Base-by-base conservation (phyloP, 2,329 filamentous ascomycete species). In the Scortechinia acanthostroma region DNA sequence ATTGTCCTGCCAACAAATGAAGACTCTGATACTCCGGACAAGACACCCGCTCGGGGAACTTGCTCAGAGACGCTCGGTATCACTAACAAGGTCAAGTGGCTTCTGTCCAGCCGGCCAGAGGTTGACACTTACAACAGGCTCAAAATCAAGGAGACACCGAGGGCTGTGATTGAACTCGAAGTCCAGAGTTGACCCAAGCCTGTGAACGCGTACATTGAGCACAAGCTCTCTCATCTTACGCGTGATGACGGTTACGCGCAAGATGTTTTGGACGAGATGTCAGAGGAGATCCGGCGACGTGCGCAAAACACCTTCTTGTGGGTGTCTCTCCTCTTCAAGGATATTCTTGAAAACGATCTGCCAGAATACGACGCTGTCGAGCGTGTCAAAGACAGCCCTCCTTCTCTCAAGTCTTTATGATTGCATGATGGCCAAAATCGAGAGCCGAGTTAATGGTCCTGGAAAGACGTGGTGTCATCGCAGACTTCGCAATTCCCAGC, bases 171-270 rank as follows among this genome's bases (percentile, higher is more conserved):
- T 6, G 17, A 10, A 17, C 35, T 40, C 20, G 10, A 40, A 6
- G 13, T 53, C 28, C 55, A 55, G 47, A 43, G 57, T 4, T 49
- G 56, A 25, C 22, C 47, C 22, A 3, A 47, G 33, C 49, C 56
- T 25, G 53, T 60, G 17, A 46, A 43, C 13, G 37, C 15, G 22
- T 47, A 51, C 10, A 57, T 55, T 33, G 37, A 51, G 6, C 42
- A 49, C 47, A 61, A 54, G 47, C 47, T 55, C 25, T 17, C 37
- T 43, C 40, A 45, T 20, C 43, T 54, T 33, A 45, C 48, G 33
- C 61, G 57, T 35, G 51, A 49, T 21, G 10, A 43, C n/a, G 49
- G 51, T 30, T 46, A 42, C 15, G 35, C 45, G 16, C 30, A 47
- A 3, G 19, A 42, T 16, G 48, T 60, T 4, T 44, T 49, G 19